Base-by-base conservation (phyloP, 192 early-diverging fungal genomes). In the Coemansia sp. region DNA sequence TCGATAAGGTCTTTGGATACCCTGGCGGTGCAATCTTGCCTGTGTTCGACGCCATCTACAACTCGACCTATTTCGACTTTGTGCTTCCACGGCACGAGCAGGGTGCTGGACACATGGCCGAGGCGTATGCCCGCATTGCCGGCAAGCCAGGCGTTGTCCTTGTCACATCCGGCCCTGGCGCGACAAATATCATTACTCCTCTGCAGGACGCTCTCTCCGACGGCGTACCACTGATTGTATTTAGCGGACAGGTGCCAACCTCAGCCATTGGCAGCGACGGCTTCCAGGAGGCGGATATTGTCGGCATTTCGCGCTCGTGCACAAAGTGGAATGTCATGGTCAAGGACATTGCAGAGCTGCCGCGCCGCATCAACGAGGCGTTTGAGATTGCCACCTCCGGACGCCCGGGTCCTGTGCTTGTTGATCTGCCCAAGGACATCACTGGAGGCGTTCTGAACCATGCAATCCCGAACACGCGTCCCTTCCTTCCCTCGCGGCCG, bases 251-350 rank as follows among this genome's bases (percentile, higher is more conserved):
- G 84, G 97, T 99, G 48, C 87, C 90, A 21, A 94, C 92, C 7
- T 82, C 88, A 4, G 88, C 92, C 31, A 92, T 99, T 68, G 97
- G 97, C 40, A 90, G 91, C 2, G 97, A 99, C 70, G 95, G 94
- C 13, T 99, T 99, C 87, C 97, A 99, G 83, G 97, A 99, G 81
- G 96, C 96, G 59, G 96, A 99, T 69, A 86, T 99, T 33, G 86
- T 99, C 28, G 95, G 95, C 52, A 99, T 99, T 72, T 92, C 92
- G 66, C 88, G 97, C 30, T 83, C 91, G 18, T 99, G 97, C 84
- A 96, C 97, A 76, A 99, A 97, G 77, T 99, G 97, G 97, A 99
- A 99, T 73, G 95, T 97, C 37, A 94, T 96, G 95, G 93, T 99
- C 77, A 93, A 93, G 70, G 93, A 96, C 71, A 87, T 99, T 71